Conservation (phyloP, 352 stramenopile genomes). For the Phytophthora palmivora region DNA sequence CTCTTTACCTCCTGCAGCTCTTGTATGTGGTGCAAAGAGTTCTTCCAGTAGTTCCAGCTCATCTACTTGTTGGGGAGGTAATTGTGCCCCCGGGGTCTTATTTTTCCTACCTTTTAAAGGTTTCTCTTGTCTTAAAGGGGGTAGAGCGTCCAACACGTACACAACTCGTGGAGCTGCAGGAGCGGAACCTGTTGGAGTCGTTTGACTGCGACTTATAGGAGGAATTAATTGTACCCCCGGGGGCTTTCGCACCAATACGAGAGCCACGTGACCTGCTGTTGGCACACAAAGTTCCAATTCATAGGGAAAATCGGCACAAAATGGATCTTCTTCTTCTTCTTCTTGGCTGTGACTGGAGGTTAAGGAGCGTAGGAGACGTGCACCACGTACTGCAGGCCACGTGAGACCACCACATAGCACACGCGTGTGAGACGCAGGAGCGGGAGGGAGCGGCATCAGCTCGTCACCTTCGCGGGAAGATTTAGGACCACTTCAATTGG, state of each 20-base stretch:
- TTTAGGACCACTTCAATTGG: slow-evolving; percentile 9
- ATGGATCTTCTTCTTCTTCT: slow-evolving; percentile 11
- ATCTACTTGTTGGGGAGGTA: slow-evolving; percentile 53
- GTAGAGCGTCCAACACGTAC: slow-evolving; percentile 79
- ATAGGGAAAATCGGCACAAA: slow-evolving; percentile 36
- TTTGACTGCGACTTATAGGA: slow-evolving; percentile 13
- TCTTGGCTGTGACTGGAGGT: slow-evolving; percentile 5
- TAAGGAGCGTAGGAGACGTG: slow-evolving; percentile 38
- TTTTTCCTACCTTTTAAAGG: slow-evolving; percentile 33
- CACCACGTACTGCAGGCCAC: slow-evolving; percentile 61
- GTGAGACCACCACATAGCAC: slow-evolving; percentile 41
- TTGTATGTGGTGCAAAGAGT: slow-evolving; percentile 57
- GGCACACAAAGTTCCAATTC: slow-evolving; percentile 64
- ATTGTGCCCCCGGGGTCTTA: slow-evolving; percentile 31
- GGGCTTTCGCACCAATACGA: slow-evolving; percentile 54
- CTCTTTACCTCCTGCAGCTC: slow-evolving; percentile 60
- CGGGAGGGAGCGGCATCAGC: slow-evolving; percentile 9
- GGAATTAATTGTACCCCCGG: slow-evolving; percentile 17
- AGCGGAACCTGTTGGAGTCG: slow-evolving; percentile 1
- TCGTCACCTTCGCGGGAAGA: slow-evolving; percentile 1
- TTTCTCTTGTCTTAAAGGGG: slow-evolving; percentile 36
- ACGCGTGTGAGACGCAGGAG: slow-evolving; percentile 13
- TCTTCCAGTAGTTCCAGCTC: slow-evolving; percentile 78
- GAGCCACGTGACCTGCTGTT: slow-evolving; percentile 60
- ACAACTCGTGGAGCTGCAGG: slow-evolving; percentile 50